Base-by-base conservation (phyloP, 2,329 filamentous ascomycete genomes). In the Aureobasidium sp. region DNA sequence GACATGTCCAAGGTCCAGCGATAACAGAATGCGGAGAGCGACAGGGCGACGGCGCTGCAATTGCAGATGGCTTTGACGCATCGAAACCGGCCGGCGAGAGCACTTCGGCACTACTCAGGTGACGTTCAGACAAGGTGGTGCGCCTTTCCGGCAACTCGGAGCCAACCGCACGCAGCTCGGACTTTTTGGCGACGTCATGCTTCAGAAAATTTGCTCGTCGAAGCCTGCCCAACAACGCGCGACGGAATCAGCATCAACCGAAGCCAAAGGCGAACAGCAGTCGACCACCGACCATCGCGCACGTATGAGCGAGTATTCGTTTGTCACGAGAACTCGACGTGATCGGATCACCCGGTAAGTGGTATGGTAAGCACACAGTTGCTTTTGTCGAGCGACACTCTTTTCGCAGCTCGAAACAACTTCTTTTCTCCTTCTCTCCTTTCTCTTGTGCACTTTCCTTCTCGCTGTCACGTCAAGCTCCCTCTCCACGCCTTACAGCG, bases 131-230 rank as follows among this genome's bases (percentile, higher is more conserved):
- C 53, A 42, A 25, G 17, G 55, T 58, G 43, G 55, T 47, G 43
- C 49, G 43, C 43, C 27, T 40, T 47, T 58, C 38, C 42, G 53
- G 53, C 35, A 29, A 19, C 45, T 49, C 45, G 45, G 45, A 27
- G 27, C 45, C 45, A 33, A 33, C 45, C 38, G 51, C 51, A 23
- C 4, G n/a, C 51, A 35, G 53, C 53, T 57, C 53, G 53, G 53
- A 57, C 53, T 57, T 57, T 43, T 38, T 15, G 25, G 31, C 55
- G 33, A 58, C 55, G 55, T 58, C 55, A 58, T 58, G n/a, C 10
- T 23, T 40, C 2, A 42, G 55, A 58, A 49, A 58, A 58, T 58
- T 58, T 58, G 55, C 55, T 58, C 43, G 45, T 13, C 55, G 15
- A 40, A 49, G 37, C 29, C 29, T 38, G 42, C 40, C 21, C 54